These are phyloP conservation scores for Boletus subcaerulescens DNA, from an alignment of 768 basidiomycete genomes.

Conservation along the genomic window DNA sequence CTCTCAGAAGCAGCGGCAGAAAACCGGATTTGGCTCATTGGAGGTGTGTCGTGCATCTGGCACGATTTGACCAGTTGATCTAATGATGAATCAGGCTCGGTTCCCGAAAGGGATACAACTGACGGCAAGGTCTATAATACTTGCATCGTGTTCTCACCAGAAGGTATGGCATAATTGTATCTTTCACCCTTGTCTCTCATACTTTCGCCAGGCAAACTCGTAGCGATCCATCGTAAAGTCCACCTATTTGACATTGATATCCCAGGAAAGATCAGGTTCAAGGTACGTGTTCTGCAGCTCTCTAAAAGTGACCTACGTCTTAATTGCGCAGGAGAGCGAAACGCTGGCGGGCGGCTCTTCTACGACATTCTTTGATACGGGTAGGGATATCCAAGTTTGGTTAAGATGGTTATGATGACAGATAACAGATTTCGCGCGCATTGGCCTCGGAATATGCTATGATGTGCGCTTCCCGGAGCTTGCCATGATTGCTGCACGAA, in stretches of 20 bases:
- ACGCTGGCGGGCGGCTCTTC: slow-evolving; percentile 74
- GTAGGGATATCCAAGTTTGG: slow-evolving; percentile 36
- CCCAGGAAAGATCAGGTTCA: slow-evolving; percentile 86
- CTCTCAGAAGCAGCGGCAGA: slow-evolving; percentile 80
- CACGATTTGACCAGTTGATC: not conserved
- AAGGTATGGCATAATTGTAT: slow-evolving; percentile 42
- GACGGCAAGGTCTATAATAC: slow-evolving; percentile 86
- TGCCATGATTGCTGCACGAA: slow-evolving; percentile 84
- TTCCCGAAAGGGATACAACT: slow-evolving; percentile 74
- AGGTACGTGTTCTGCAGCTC: slow-evolving; percentile 42
- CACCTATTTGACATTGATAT: slow-evolving; percentile 99
- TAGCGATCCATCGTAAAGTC: slow-evolving; percentile 89
- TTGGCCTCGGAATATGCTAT: slow-evolving; percentile 96
- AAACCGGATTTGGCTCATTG: slow-evolving; percentile 83
- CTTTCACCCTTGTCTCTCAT: not conserved
- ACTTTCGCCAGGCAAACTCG: slow-evolving; percentile 63
- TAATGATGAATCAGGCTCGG: slow-evolving; percentile 62
- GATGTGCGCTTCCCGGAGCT: slow-evolving; percentile 95
- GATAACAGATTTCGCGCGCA: slow-evolving; percentile 83
- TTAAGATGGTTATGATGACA: not conserved
- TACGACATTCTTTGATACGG: slow-evolving; percentile 84
- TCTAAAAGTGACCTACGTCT: not conserved
- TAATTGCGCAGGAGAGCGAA: slow-evolving; percentile 71
- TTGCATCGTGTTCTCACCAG: slow-evolving; percentile 83
- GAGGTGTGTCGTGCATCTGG: slow-evolving; percentile 48